A percentile compares a stretch with the other conserved stretches of the same genome.
Conservation (phyloP, 768 basidiomycete species). For the Infundibulicybe gibba region DNA sequence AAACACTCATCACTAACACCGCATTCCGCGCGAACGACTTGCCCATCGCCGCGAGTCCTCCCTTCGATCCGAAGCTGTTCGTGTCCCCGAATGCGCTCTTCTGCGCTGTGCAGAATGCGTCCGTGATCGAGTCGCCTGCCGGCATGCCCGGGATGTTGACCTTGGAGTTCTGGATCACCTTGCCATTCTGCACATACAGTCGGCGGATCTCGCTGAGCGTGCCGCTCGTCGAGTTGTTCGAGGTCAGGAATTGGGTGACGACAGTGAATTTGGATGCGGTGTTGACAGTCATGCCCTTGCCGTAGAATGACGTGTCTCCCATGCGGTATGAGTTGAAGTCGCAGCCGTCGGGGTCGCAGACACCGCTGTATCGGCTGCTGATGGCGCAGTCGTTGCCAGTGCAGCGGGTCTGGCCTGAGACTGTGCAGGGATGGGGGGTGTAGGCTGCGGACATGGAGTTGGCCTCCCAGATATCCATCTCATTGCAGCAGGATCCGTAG, state of each 20-base stretch:
- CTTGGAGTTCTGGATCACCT: conserved; percentile 33
- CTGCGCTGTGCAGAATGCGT: conserved; percentile 36
- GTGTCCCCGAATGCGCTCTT: conserved; percentile 46
- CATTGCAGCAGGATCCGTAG: conserved; percentile 35
- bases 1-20: conserved; percentile 46
- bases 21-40: conserved; percentile 36
- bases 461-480: conserved; percentile 46
- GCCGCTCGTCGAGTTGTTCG: conserved; percentile 30
- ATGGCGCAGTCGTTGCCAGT: conserved; percentile 21
- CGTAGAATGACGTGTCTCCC: conserved; percentile 33
- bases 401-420: conserved; percentile 26
- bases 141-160: conserved; percentile 27
- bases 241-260: conserved; percentile 40
- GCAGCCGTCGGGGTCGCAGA: conserved; percentile 39
- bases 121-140: conserved; percentile 31
- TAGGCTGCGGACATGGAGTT: conserved; percentile 35
- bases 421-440: conserved; percentile 36
- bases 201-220: conserved; percentile 37
- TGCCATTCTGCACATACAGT: conserved; percentile 36
- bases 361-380: conserved; percentile 25
- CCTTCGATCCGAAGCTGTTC: conserved; percentile 38
- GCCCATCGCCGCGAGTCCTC: conserved; percentile 34
- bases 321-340: conserved; percentile 44
- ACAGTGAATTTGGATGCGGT: conserved; percentile 35
- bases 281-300: conserved; percentile 30